Evolutionary conservation across 306 rosid genomes (phyloP).

Genomic region (Carpinus fangiana): DNA sequence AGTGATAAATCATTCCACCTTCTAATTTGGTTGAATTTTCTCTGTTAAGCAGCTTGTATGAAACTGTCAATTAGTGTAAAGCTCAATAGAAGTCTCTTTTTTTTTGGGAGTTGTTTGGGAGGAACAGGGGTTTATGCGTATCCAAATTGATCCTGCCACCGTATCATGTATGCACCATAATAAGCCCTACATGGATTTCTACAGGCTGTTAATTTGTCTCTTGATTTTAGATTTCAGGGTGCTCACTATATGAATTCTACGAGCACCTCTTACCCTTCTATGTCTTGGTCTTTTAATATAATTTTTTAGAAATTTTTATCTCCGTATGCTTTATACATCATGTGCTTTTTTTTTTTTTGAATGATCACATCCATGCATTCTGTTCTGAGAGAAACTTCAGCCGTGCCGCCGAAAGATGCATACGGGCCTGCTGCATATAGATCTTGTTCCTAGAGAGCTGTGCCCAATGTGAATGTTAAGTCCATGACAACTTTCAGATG

Average conservation of each 20-base stretch:
- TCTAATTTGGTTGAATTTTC: background rate
- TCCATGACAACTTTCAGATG: too few relatives aligned
- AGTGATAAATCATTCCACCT: conserved; percentile 3
- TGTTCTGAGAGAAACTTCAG: too few relatives aligned
- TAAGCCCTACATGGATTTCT: too few relatives aligned
- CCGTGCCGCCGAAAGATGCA: too few relatives aligned
- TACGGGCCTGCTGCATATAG: too few relatives aligned
- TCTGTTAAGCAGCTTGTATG: background rate
- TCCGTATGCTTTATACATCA: too few relatives aligned
- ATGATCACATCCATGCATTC: background rate
- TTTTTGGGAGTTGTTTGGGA: background rate
- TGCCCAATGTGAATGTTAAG: too few relatives aligned
- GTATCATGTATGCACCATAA: too few relatives aligned
- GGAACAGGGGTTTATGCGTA: background rate
- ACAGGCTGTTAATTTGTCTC: background rate
- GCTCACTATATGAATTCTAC: background rate
- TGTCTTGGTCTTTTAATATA: too few relatives aligned
- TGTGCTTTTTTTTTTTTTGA: background rate
- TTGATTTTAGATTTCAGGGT: background rate
- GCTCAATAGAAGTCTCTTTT: background rate
- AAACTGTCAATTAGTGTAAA: background rate
- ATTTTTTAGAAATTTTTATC: too few relatives aligned
- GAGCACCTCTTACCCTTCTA: background rate
- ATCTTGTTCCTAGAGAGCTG: too few relatives aligned
- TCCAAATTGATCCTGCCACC: too few relatives aligned